Conservation (phyloP, 2,329 filamentous ascomycete species). For the Dactylonectria macrodidyma region DNA sequence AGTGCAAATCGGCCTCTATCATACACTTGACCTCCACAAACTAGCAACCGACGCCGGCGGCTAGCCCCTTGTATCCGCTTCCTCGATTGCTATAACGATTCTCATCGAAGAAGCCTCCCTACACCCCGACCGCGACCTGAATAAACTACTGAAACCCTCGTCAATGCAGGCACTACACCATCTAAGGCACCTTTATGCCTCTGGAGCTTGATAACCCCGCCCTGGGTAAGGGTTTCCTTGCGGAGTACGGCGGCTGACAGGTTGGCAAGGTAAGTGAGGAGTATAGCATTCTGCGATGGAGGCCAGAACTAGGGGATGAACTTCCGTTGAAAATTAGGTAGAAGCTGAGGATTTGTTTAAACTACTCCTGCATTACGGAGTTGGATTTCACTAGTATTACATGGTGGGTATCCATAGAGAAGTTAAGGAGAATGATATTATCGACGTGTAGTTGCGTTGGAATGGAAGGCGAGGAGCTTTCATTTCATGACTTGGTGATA, state of each 20-base stretch:
- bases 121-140: constrained; percentile 60
- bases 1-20: constrained; percentile 82
- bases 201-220: constrained; percentile 62
- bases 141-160: constrained; percentile 25
- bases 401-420: constrained; percentile 76
- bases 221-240: constrained; percentile 58
- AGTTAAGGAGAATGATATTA: constrained; percentile 69
- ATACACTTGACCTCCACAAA: constrained; percentile 82
- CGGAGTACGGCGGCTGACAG: constrained; percentile 69
- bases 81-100: constrained; percentile 75
- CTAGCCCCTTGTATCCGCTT: constrained; percentile 57
- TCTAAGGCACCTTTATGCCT: constrained; percentile 73
- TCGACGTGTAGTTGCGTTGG: constrained; percentile 83
- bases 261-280: constrained; percentile 82
- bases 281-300: constrained; percentile 79
- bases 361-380: constrained; percentile 84
- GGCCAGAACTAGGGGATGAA: constrained; percentile 59
- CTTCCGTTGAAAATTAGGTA: constrained; percentile 72
- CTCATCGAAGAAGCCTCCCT: constrained; percentile 78
- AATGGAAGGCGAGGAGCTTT: constrained; percentile 72
- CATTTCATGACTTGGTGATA: background rate
- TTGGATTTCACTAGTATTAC: constrained; percentile 78
- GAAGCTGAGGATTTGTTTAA: constrained; percentile 79
- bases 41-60: constrained; percentile 75
- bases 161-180: constrained; percentile 66